These are phyloP conservation scores for Ensete ventricosum DNA, from an alignment of 176 grass and related monocot genomes.

Conservation along the genomic window DNA sequence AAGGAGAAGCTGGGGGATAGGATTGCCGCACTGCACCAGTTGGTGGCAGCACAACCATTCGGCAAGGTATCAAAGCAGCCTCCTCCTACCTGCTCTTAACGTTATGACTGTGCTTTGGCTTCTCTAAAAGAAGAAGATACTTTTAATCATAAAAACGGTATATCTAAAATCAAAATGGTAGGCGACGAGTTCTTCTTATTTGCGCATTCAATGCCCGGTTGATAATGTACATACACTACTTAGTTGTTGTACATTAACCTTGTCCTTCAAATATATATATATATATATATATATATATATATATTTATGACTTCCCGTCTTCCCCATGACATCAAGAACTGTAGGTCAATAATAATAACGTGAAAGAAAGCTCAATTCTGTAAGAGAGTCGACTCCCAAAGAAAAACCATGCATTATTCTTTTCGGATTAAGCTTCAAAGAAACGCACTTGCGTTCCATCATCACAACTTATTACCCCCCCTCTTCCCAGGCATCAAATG, in stretches of 20 bases:
- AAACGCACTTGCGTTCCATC: neutral
- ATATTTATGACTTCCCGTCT: too few species aligned
- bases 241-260: neutral
- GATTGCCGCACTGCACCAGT: conserved; percentile 89
- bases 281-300: too few species aligned
- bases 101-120: too few species aligned
- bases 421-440: neutral
- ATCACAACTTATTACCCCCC: neutral
- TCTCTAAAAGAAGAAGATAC: too few species aligned
- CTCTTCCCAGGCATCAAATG: conserved; percentile 21
- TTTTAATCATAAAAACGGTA: too few species aligned
- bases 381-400: neutral
- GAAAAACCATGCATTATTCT: neutral
- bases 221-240: neutral
- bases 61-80: conserved; percentile 49
- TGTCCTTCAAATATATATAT: too few species aligned
- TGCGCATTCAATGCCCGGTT: neutral
- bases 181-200: neutral
- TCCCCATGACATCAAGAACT: neutral
- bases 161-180: neutral
- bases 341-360: neutral
- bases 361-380: neutral
- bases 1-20: conserved; percentile 98
- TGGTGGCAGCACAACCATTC: conserved; percentile 72
- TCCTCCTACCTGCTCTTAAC: too few species aligned